Conservation (phyloP, 495 filamentous ascomycete genomes). For the Pyrenopolyporus hunteri region DNA sequence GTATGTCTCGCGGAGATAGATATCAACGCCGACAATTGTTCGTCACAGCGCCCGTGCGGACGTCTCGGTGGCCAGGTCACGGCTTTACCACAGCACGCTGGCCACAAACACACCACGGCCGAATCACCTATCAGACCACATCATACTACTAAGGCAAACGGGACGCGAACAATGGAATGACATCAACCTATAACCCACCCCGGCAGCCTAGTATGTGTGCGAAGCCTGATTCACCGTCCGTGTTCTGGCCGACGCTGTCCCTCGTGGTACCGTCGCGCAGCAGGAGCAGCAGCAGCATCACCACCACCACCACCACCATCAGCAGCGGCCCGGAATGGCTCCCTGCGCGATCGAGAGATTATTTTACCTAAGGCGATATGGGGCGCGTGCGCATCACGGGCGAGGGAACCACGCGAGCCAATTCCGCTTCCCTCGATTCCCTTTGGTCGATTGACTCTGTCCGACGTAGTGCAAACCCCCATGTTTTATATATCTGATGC, state of each 20-base stretch:
- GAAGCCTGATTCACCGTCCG: constrained; percentile 9
- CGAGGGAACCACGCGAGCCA: constrained; percentile 25
- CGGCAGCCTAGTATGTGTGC: constrained; percentile 5
- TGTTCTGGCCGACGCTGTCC: constrained; percentile 6
- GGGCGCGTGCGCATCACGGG: constrained; percentile 13
- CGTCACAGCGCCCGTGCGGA: constrained; percentile 13
- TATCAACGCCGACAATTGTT: constrained; percentile 6
- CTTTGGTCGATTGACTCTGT: constrained; percentile 11
- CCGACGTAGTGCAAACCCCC: constrained; percentile 31
- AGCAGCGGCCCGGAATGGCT: constrained; percentile 16
- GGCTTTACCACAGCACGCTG: constrained; percentile 1
- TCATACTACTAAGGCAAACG: constrained; percentile 27
- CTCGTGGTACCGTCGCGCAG: constrained; percentile 17
- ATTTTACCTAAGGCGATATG: constrained; percentile 13
- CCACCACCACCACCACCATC: neutral
- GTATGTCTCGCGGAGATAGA: constrained; percentile 30
- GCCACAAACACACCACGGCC: constrained; percentile 21
- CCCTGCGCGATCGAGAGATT: constrained; percentile 35
- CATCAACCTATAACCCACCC: constrained; percentile 14
- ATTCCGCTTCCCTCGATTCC: constrained; percentile 3
- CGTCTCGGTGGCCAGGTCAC: neutral
- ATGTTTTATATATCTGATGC: constrained; percentile 36
- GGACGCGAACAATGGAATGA: constrained; percentile 18
- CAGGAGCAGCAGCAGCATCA: constrained; percentile 5
- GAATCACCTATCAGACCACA: constrained; percentile 30